Base-by-base conservation (phyloP, 2,329 filamentous ascomycete genomes). In the Diaporthe destruens region DNA sequence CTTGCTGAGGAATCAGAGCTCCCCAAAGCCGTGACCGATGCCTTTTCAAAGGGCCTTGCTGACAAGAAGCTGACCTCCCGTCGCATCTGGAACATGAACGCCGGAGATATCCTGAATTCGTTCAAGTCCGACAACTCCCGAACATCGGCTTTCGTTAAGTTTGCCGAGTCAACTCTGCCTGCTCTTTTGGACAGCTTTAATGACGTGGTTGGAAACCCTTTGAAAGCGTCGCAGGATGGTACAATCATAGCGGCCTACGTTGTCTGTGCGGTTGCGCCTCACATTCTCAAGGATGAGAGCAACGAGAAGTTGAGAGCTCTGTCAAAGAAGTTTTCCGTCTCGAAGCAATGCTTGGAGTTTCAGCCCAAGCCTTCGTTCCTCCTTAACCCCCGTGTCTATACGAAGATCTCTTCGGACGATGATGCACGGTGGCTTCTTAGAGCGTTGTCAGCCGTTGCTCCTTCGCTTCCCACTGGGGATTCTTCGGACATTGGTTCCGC, bases 311-410 rank as follows among this genome's bases (percentile, higher is more conserved):
- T 84, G 3, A 80, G 77, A 14, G 76, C 83, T 2, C 78, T 91
- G 47, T 81, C 89, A 29, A 92, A 93, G 77, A 91, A 91, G 77
- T 87, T 89, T 32, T 85, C 89, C 39, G 83, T 95, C 34, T 81
- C 88, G 32, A 88, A 90, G 65, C 91, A 94, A 77, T 90, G 90
- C 14, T 86, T 97, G 73, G 86, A 87, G 2, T 81, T 91, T 49
- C 90, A 92, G n/a, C 91, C 94, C 0, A 98, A 97, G 80, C 91
- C 93, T 18, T 97, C 96, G 0, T 96, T 97, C 80, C 85, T 98
- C 25, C 86, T 98, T 7, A 98, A 94, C 78, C 88, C 93, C 44
- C 92, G 93, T 74, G 90, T 98, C 6, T 98, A 96, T 82, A 91
- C 92, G 49, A 98, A 98, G 79, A 79, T 98, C 32, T 87, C 88